Base-by-base conservation (phyloP, 305 asterid genomes). In the Salvia sclarea region DNA sequence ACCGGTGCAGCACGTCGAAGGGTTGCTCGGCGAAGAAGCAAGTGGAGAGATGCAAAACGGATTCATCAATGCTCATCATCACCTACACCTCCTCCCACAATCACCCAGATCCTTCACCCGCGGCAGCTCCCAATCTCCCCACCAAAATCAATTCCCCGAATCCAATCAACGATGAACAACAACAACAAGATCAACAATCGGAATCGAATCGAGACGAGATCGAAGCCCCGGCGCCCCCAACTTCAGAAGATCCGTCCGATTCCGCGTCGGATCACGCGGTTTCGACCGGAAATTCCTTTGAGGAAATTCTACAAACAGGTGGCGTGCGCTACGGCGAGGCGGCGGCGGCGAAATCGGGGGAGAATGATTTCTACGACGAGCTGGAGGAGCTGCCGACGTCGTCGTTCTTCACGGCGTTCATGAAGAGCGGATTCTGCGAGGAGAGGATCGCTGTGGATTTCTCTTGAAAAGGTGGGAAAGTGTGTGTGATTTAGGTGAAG, bases 11-110 rank as follows among this genome's bases (percentile, higher is more conserved):
- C 86, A 84, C 88, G 41, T 88, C 91, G 13, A 90, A 90, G 76
- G 91, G 95, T 6, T 88, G 96, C 75, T 84, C 92, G 63, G 96
- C 97, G 43, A 90, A 88, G 24, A 90, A 90, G 73, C 97, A 90
- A 78, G 90, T 90, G 10, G 97, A 90, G 61, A 86, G 87, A 75
- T 77, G 90, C 86, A 86, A 82, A 64, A 79, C 83, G 55, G 92
- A 90, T 76, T 55, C 95, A 64, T 79, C 95, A 9, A 70, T 79
- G 81, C 91, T 90, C 76, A 79, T 84, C 64, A 75, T 87, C 70
- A 89, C 96, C 31, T 87, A 89, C 82, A 89, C 96, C 28, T 85
- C 84, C 30, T 67, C 76, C 70, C 96, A 86, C 82, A 85, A 86
- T 67, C 96, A 89, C 49, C 85, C 86, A 0, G 85, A 74, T 68